Percentiles rank a stretch among this genome's conserved stretches.
phyloP scores from a whole-genome alignment of 805 yeast species.

The Hanseniaspora vineae region DNA sequence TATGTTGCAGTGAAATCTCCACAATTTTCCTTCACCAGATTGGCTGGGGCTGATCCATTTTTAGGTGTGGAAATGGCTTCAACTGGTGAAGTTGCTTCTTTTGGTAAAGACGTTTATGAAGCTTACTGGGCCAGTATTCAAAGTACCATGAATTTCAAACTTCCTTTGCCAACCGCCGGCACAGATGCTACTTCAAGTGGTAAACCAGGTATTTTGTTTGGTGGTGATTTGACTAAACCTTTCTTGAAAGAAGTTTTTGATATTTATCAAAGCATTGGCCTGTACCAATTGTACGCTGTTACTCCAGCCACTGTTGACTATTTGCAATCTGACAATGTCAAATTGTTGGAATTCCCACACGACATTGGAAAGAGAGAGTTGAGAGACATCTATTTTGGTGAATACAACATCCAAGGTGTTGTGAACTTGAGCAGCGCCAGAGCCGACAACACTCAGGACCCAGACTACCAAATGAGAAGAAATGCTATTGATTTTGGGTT shows the following conservation, averaged over 20 bases:
- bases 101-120: conserved; percentile 73
- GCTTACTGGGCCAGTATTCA: conserved; percentile 98
- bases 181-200: background rate
- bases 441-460: conserved; percentile 73
- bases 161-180: conserved; percentile 71
- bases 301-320: conserved; percentile 51
- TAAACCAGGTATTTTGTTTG: conserved; percentile 61
- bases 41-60: conserved; percentile 99
- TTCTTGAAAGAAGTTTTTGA: conserved; percentile 63
- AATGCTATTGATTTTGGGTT: conserved; percentile 97
- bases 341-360: conserved; percentile 86
- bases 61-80: conserved; percentile 99
- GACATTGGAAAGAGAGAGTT: conserved; percentile 53
- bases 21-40: conserved; percentile 94
- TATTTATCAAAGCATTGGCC: conserved; percentile 48
- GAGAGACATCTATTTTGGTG: conserved; percentile 80
- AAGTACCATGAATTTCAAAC: conserved; percentile 91
- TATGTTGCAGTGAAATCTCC: conserved; percentile 97
- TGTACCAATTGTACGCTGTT: conserved; percentile 74
- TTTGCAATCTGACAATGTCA: conserved; percentile 35
- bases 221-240: conserved; percentile 76
- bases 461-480: conserved; percentile 96
- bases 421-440: conserved; percentile 85
- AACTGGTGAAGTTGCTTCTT: conserved; percentile 97
- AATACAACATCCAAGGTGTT: conserved; percentile 72